A percentile compares a stretch with the other conserved stretches of the same genome.
Conservation (phyloP, 176 grass and related monocot genomes). For the Ananas comosus region DNA sequence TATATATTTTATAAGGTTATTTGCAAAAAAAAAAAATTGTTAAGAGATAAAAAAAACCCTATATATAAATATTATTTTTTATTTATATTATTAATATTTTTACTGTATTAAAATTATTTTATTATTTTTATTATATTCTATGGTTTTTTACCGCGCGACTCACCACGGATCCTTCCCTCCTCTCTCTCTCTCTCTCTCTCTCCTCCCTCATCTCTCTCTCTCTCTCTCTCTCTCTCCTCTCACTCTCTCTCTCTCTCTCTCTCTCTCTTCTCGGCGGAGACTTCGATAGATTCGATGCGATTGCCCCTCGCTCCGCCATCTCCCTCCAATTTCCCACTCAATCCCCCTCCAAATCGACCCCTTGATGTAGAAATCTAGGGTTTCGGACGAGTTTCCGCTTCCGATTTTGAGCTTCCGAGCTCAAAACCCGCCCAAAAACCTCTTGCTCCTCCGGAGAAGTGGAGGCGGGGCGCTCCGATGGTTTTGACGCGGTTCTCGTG, state of each 20-base stretch:
- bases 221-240: too few species aligned
- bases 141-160: too few species aligned
- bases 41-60: too few species aligned
- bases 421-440: background rate
- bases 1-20: too few species aligned
- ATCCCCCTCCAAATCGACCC: background rate
- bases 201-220: too few species aligned
- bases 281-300: background rate
- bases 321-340: background rate
- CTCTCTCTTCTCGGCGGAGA: background rate
- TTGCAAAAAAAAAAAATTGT: too few species aligned
- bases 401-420: background rate
- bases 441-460: background rate
- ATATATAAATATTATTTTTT: too few species aligned
- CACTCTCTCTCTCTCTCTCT: background rate
- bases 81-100: too few species aligned
- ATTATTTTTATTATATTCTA: too few species aligned
- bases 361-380: background rate
- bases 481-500: constrained; percentile 44
- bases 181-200: too few species aligned
- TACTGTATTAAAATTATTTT: too few species aligned
- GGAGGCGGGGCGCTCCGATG: constrained; percentile 21
- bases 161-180: too few species aligned
- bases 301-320: background rate
- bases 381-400: background rate